Evolutionary conservation across 2,329 filamentous ascomycete species (phyloP).

Genomic region (Trichoderma cornu-damae): DNA sequence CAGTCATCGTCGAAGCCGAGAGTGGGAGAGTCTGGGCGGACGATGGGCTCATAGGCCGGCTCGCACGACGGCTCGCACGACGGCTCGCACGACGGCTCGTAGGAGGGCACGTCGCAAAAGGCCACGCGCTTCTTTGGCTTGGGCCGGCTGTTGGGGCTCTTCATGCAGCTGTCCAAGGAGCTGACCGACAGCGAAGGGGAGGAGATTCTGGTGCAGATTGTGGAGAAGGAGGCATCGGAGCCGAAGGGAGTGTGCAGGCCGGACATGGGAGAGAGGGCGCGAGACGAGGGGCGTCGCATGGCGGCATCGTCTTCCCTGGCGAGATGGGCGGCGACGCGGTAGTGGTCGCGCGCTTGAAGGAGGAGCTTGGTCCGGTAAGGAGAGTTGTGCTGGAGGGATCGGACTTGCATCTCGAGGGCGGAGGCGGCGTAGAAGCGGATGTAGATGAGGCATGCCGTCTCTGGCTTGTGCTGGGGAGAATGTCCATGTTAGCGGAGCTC

Average conservation of each 20-base stretch:
- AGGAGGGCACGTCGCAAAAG: slow-evolving; percentile 33
- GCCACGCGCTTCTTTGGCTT: slow-evolving; percentile 38
- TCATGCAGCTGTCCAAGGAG: slow-evolving; percentile 19
- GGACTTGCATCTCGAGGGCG: slow-evolving; percentile 54
- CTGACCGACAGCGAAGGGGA: slow-evolving; percentile 42
- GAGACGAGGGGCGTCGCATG: slow-evolving; percentile 37
- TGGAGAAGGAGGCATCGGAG: slow-evolving; percentile 43
- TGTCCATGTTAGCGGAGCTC: background rate
- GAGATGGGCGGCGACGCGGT: slow-evolving; percentile 44
- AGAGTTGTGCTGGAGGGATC: slow-evolving; percentile 42
- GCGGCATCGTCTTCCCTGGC: slow-evolving; percentile 43
- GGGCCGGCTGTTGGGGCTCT: slow-evolving; percentile 19
- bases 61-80: too few relatives aligned
- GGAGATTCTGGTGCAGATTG: slow-evolving; percentile 40
- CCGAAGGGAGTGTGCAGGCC: slow-evolving; percentile 44
- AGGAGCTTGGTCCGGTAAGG: slow-evolving; percentile 45
- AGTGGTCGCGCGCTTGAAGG: slow-evolving; percentile 48
- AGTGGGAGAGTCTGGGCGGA: slow-evolving; percentile 57
- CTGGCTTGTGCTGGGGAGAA: slow-evolving; percentile 28
- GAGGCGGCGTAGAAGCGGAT: slow-evolving; percentile 58
- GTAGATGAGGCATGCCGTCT: slow-evolving; percentile 53
- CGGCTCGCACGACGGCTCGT: slow-evolving; percentile 28
- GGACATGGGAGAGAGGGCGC: slow-evolving; percentile 36
- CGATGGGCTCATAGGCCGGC: slow-evolving; percentile 40
- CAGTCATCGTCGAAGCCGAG: slow-evolving; percentile 51